Base-by-base conservation (phyloP, 441 rosid genomes). In the Raphanus hybrid region DNA sequence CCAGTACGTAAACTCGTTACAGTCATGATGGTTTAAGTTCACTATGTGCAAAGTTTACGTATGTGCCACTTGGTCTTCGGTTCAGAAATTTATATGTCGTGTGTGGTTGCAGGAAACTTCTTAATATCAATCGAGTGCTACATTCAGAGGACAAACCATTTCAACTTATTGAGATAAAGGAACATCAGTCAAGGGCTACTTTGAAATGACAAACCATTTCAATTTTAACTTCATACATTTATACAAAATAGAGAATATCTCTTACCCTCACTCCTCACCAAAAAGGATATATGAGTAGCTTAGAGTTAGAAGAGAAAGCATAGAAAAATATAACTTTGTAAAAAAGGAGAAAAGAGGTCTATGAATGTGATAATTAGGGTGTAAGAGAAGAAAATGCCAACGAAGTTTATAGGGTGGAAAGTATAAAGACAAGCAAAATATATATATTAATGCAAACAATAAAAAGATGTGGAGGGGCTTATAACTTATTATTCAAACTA, bases 341-440 rank as follows among this genome's bases (percentile, higher is more conserved):
- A 52, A 73, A 73, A 10, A 20, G 57, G 55, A 48, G 20, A 73
- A 59, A 16, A 57, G 74, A 73, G 65, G 74, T 78, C 54, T 69
- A 55, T 9, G 82, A 69, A 74, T 74, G 70, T 69, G 71, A 79
- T 79, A 18, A 74, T 74, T 79, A 43, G 78, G 75, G 78, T 79
- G 75, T 57, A 69, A 55, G 71, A 63, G 78, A 74, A 79, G 82
- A 74, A 79, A 79, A 74, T 58, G 75, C 75, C 82, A 74, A 79
- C 82, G 67, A 79, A 74, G 71, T 79, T 55, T 34, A 43, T 69
- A 79, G 75, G 67, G 54, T 74, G 78, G 71, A 79, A 74, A 79
- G 75, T 74, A 55, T 20, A 74, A 69, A 73, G 75, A 68, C 18
- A 35, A 6, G 39, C 39, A 35, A 35, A 35, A 35, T 6, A 35